Conservation (phyloP, 1,284 basidiomycete genomes). For the Fomes fomentarius region DNA sequence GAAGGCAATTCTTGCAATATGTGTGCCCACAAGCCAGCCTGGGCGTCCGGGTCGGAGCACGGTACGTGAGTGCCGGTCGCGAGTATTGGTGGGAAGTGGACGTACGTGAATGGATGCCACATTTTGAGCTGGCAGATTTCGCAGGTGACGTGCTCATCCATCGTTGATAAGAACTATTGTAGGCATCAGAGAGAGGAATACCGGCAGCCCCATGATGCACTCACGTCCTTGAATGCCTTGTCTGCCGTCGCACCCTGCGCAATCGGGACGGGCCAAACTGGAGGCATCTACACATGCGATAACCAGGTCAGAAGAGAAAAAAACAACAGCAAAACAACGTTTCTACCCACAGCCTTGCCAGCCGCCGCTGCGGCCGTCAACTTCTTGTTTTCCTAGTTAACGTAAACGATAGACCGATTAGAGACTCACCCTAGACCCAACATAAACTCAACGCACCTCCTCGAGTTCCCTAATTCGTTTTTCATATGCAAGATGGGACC, state of each 20-base stretch:
- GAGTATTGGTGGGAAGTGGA: slow-evolving; percentile 16
- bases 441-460: slow-evolving; percentile 20
- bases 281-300: too few species aligned
- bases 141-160: slow-evolving; percentile 61
- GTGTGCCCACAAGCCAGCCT: slow-evolving; percentile 73
- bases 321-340: not conserved
- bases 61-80: slow-evolving; percentile 3
- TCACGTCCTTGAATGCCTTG: not conserved
- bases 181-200: not conserved
- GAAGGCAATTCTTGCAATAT: slow-evolving; percentile 65
- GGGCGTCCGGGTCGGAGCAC: slow-evolving; percentile 10
- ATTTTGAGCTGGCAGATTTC: slow-evolving; percentile 64
- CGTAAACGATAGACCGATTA: not conserved
- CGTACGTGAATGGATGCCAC: slow-evolving; percentile 68
- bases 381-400: slow-evolving; percentile 17
- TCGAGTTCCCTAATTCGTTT: slow-evolving; percentile 24
- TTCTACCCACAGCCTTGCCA: slow-evolving; percentile 6
- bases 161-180: slow-evolving; percentile 40
- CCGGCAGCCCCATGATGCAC: too few species aligned
- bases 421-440: slow-evolving; percentile 1
- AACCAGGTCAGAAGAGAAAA: too few species aligned
- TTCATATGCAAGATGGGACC: slow-evolving; percentile 7
- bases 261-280: too few species aligned
- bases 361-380: slow-evolving; percentile 10
- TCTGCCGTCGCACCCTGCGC: not conserved